Conservation (phyloP, 495 filamentous ascomycete species). For the Neurospora tetraspora region DNA sequence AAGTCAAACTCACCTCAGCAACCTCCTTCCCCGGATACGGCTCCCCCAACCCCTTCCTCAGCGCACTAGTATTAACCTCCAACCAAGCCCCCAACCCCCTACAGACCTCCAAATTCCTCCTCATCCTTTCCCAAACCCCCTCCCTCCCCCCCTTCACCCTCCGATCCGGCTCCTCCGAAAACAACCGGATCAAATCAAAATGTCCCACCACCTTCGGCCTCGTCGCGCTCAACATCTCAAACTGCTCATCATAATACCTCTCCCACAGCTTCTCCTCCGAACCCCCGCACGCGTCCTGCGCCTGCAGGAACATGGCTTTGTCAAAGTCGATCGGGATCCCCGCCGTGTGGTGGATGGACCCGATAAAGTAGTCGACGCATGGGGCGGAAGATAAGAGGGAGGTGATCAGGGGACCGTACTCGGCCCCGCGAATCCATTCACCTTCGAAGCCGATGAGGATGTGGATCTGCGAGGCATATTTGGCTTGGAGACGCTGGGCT, state of each 20-base stretch:
- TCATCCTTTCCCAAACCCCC: conserved; percentile 60
- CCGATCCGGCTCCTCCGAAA: conserved; percentile 55
- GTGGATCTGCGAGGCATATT: conserved; percentile 61
- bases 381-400: conserved; percentile 45
- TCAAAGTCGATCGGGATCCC: conserved; percentile 87
- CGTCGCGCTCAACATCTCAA: conserved; percentile 63
- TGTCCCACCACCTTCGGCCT: conserved; percentile 79
- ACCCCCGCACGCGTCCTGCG: conserved; percentile 5
- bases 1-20: conserved; percentile 50
- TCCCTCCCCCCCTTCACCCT: conserved; percentile 40
- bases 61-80: conserved; percentile 76
- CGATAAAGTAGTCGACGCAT: conserved; percentile 76
- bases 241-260: conserved; percentile 81
- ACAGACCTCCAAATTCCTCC: conserved; percentile 64
- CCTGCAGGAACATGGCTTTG: conserved; percentile 43
- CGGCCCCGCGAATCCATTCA: conserved; percentile 71
- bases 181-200: conserved; percentile 82
- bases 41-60: conserved; percentile 84
- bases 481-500: conserved; percentile 57
- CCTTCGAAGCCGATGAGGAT: conserved; percentile 85
- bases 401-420: conserved; percentile 47
- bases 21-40: conserved; percentile 78
- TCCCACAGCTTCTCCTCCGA: conserved; percentile 65
- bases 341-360: conserved; percentile 80
- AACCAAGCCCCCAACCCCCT: conserved; percentile 67